Percentiles rank a stretch among this genome's conserved stretches.
These are phyloP conservation scores for Coemansia asiatica DNA, from an alignment of 192 early-diverging fungal genomes.

Conservation along the genomic window DNA sequence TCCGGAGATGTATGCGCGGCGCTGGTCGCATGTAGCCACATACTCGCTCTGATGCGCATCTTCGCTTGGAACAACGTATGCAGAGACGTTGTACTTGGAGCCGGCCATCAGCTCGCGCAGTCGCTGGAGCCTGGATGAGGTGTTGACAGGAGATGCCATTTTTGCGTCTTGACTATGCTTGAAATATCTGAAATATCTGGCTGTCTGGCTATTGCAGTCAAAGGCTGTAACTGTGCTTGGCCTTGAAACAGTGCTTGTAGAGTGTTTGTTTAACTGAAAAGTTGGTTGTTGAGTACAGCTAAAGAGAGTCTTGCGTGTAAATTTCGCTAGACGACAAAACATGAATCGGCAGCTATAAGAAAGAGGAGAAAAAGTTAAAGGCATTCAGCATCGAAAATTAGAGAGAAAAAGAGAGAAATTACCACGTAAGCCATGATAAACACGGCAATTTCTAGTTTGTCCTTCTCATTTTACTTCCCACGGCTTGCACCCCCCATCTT, in stretches of 20 bases:
- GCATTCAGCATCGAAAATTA: no score
- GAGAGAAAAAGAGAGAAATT: background rate
- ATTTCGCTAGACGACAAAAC: slow-evolving; percentile 26
- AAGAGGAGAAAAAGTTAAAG: background rate
- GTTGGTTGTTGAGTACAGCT: slow-evolving; percentile 21
- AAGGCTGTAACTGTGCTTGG: slow-evolving; percentile 20
- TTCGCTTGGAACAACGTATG: slow-evolving; percentile 86
- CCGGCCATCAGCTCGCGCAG: slow-evolving; percentile 65
- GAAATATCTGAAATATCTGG: slow-evolving; percentile 10
- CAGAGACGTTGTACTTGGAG: slow-evolving; percentile 56
- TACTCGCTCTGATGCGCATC: slow-evolving; percentile 99
- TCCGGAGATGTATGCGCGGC: slow-evolving; percentile 88
- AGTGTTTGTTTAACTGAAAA: background rate
- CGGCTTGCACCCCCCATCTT: no score
- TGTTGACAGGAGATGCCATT: slow-evolving; percentile 50
- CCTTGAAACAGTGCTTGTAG: slow-evolving; percentile 9
- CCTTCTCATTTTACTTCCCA: no score
- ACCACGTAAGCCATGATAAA: no score
- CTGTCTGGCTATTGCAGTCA: background rate
- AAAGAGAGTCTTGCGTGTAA: slow-evolving; percentile 31
- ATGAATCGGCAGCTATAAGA: slow-evolving; percentile 17
- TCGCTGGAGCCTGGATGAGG: slow-evolving; percentile 57
- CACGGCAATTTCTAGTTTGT: no score
- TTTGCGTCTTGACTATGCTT: background rate
- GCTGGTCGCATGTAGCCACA: slow-evolving; percentile 82